Conservation (phyloP, 73 alveolate species). For the Tetrahymena borealis region DNA sequence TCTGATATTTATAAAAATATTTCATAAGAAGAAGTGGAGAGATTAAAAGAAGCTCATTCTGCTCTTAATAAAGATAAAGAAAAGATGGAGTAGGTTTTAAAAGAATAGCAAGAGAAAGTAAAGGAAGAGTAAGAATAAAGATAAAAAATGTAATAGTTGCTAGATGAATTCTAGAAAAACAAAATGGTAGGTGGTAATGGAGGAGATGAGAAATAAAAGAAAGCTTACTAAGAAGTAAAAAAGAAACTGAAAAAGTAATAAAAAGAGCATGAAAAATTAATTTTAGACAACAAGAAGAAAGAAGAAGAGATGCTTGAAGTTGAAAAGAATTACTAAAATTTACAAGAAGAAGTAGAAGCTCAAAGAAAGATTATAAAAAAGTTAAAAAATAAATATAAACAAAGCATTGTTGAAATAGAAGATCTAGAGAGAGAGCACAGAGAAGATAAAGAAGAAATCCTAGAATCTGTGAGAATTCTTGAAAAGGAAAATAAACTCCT, state of each 20-base stretch:
- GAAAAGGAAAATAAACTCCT: constrained; percentile 70
- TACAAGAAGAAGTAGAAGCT: constrained; percentile 68
- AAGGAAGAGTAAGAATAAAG: constrained; percentile 64
- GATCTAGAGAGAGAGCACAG: constrained; percentile 76
- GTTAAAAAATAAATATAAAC: constrained; percentile 45
- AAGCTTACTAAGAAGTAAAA: constrained; percentile 75
- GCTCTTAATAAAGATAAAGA: constrained; percentile 28
- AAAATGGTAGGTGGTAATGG: constrained; percentile 41
- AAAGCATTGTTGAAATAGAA: constrained; percentile 68
- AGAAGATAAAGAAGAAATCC: constrained; percentile 74
- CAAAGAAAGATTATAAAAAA: constrained; percentile 46
- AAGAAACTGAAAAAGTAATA: constrained; percentile 72
- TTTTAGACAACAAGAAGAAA: constrained; percentile 52
- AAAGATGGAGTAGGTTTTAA: constrained; percentile 11
- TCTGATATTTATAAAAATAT: background rate
- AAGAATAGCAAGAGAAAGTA: constrained; percentile 57
- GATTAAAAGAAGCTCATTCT: constrained; percentile 28
- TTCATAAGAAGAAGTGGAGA: constrained; percentile 21
- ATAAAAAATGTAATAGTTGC: constrained; percentile 53
- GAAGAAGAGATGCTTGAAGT: constrained; percentile 68
- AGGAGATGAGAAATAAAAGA: constrained; percentile 66
- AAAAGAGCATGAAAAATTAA: constrained; percentile 68
- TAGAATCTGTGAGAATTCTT: constrained; percentile 64
- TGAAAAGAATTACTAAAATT: constrained; percentile 54
- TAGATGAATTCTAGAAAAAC: constrained; percentile 57